Conservation (phyloP, 257 asterid genomes). For the Solanum lycopersicoides region DNA sequence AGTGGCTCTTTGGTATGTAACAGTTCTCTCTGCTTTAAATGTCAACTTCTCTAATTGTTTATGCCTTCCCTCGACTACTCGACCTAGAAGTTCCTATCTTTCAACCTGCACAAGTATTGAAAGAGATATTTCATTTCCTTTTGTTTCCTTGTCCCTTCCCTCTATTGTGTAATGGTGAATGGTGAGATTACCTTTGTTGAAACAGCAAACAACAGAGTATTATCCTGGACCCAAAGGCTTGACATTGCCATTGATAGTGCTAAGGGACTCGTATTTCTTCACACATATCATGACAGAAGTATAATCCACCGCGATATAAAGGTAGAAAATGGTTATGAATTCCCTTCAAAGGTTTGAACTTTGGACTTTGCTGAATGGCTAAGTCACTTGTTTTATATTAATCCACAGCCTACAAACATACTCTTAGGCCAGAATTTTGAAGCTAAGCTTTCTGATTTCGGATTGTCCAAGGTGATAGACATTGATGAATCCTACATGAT, state of each 20-base stretch:
- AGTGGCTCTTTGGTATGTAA: conserved; percentile 20
- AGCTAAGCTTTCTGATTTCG: conserved; percentile 19
- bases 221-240: conserved; percentile 4
- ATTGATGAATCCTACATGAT: conserved; percentile 6
- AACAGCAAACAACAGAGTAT: neutral
- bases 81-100: neutral
- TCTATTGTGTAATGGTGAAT: neutral
- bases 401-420: conserved; percentile 14
- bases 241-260: neutral
- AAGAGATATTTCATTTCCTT: neutral
- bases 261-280: conserved; percentile 2
- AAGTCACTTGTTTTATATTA: neutral
- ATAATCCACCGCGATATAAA: conserved; percentile 3
- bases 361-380: neutral
- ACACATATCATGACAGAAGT: neutral
- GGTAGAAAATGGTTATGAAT: neutral
- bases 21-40: neutral
- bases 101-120: neutral
- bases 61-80: neutral
- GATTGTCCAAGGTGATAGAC: conserved; percentile 21
- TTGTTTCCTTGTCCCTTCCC: neutral
- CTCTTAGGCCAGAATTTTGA: conserved; percentile 15
- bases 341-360: neutral
- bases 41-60: neutral
- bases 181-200: neutral